Evolutionary conservation across 2,329 filamentous ascomycete genomes (phyloP), one percentile per base, ranked within the genome.

Genomic region (Exserohilum turcica): DNA sequence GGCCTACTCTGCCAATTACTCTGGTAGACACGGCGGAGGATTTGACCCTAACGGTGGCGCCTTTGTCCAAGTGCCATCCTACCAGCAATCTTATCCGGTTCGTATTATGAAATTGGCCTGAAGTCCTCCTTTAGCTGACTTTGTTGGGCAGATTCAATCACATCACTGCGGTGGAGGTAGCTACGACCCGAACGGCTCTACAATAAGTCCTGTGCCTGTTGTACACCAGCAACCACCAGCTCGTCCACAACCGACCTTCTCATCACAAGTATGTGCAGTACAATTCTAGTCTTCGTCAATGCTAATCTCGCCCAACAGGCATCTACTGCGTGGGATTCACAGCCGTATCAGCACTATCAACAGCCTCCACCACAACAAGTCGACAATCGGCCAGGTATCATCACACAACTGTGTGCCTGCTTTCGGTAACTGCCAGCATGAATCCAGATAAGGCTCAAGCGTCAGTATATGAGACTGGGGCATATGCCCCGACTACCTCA

Each of bases 11-110:
- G 35, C 49, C 15, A 44, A 50, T 31, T 18, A 44, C 5, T 21
- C 51, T 47, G 52, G 48, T 28, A 55, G 48, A 52, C 65, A 68
- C 64, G 64, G 64, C 24, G 61, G 66, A 43, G 63, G 57, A 24
- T 60, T 59, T 24, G 59, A 60, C 48, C 63, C 63, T 10, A 56
- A 54, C 44, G 38, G 37, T 21, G 48, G 52, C 35, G 42, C 52
- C 1, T 65, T 61, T 40, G 49, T 54, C 5, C 54, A 43, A 28
- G 38, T 52, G 16, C 43, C 42, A 8, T 33, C 40, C 9, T 43
- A 51, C 10, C 49, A 19, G 5, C 48, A 54, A 48, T 36, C 8
- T 15, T 43, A 51, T 48, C 44, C 54, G 5, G 63, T 65, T 35
- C 3, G 29, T 51, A 19, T 1, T 7, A 1, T 16, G 5, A 13